Percentiles rank a stretch among this genome's conserved stretches.
These are phyloP conservation scores for Plectosphaerella plurivora DNA, from an alignment of 2,329 filamentous ascomycete genomes.

Conservation along the genomic window DNA sequence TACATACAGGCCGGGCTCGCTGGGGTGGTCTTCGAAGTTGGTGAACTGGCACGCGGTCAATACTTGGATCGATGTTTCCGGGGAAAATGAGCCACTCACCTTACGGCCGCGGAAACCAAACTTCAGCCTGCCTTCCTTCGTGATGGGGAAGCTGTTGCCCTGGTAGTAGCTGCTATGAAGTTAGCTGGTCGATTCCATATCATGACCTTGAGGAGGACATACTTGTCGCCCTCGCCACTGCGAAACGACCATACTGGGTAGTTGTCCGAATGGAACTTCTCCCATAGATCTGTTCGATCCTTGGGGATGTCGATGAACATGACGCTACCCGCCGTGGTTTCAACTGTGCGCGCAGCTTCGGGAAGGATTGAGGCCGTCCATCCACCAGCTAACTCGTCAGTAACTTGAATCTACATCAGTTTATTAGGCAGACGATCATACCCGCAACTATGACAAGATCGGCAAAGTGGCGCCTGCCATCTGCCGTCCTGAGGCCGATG, in stretches of 20 bases:
- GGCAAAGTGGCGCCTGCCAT: conserved; percentile 15
- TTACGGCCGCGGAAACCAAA: conserved; percentile 17
- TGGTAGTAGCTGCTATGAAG: conserved; percentile 7
- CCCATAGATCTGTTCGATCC: conserved; percentile 22
- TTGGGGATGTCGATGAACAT: conserved; percentile 26
- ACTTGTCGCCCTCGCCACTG: conserved; percentile 9
- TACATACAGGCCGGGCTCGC: neutral
- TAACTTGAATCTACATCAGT: neutral
- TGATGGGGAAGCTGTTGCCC: conserved; percentile 17
- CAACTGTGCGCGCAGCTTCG: conserved; percentile 20
- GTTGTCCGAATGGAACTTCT: conserved; percentile 24
- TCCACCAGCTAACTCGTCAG: too few species aligned
- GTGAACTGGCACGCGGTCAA: neutral
- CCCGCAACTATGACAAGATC: conserved; percentile 19
- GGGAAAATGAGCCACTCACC: neutral
- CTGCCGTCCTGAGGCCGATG: conserved; percentile 20
- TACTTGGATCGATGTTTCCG: too few species aligned
- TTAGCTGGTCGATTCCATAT: too few species aligned
- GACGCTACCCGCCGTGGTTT: conserved; percentile 32
- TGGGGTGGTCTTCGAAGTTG: conserved; percentile 1
- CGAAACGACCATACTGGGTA: conserved; percentile 27
- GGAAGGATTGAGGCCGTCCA: conserved; percentile 23
- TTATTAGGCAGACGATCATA: neutral
- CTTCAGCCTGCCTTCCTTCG: conserved; percentile 17
- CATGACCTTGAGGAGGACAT: too few species aligned